A percentile compares a stretch with the other conserved stretches of the same genome.
Evolutionary conservation across 2,329 filamentous ascomycete genomes (phyloP).

Genomic region (Escovopsis sp.): DNA sequence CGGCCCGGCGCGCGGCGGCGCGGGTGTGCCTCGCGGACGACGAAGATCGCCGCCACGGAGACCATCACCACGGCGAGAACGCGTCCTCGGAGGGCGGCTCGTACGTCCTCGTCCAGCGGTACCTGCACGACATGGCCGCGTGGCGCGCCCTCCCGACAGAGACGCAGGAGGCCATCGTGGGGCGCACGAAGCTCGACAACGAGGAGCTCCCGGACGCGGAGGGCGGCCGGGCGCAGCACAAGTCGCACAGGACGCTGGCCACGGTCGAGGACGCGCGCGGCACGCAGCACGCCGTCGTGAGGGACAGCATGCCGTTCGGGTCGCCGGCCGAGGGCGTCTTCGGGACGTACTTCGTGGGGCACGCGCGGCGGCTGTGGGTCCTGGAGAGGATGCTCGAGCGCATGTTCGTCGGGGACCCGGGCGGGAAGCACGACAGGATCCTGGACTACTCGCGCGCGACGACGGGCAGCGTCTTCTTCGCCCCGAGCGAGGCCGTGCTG

Average conservation of each 20-base stretch:
- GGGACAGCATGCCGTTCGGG: slow-evolving; percentile 47
- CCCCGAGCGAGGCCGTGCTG: slow-evolving; percentile 16
- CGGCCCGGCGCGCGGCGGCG: slow-evolving; percentile 15
- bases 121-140: slow-evolving; percentile 32
- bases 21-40: slow-evolving; percentile 28
- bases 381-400: slow-evolving; percentile 41
- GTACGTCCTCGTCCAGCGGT: slow-evolving; percentile 45
- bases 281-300: slow-evolving; percentile 34
- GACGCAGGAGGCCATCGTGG: slow-evolving; percentile 39
- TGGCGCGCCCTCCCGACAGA: slow-evolving; percentile 33
- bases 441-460: slow-evolving; percentile 37
- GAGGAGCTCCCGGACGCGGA: slow-evolving; percentile 39
- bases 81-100: slow-evolving; percentile 28
- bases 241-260: slow-evolving; percentile 38
- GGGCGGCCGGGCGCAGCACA: slow-evolving; percentile 23
- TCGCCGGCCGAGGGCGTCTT: slow-evolving; percentile 33
- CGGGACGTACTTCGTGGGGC: slow-evolving; percentile 44
- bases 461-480: slow-evolving; percentile 39
- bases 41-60: too few relatives aligned
- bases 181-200: slow-evolving; percentile 42
- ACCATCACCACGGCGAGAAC: slow-evolving; percentile 18
- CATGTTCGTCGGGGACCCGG: slow-evolving; percentile 40
- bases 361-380: slow-evolving; percentile 37
- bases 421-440: slow-evolving; percentile 37
- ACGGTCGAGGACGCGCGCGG: slow-evolving; percentile 36